phyloP scores from a whole-genome alignment of 495 filamentous ascomycete species.

The Talaromyces nanjingensis region DNA sequence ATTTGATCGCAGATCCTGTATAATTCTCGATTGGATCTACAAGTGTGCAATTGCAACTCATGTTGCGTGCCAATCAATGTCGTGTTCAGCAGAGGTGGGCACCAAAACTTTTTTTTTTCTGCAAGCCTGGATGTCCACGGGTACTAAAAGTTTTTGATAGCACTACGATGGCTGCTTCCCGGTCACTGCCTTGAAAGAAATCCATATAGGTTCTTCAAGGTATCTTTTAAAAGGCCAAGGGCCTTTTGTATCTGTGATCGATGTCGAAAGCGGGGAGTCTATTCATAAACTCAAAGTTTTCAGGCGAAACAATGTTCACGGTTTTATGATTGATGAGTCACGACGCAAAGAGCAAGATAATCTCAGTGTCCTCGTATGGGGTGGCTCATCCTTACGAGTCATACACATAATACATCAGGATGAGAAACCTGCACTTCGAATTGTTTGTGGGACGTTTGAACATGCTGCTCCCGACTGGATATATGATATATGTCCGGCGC shows the following conservation, averaged over 20 bases:
- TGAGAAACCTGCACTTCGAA: not conserved
- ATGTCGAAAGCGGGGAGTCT: constrained; percentile 27
- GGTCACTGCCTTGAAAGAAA: constrained; percentile 31
- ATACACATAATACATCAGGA: constrained; percentile 32
- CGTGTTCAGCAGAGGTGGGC: not conserved
- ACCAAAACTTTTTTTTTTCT: not conserved
- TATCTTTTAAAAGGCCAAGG: constrained; percentile 39
- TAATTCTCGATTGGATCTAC: too few relatives aligned
- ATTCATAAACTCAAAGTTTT: constrained; percentile 26
- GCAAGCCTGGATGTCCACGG: not conserved
- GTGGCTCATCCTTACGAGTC: constrained; percentile 64
- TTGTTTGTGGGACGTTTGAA: constrained; percentile 27
- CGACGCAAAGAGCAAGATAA: constrained; percentile 8
- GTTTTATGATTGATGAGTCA: constrained; percentile 23
- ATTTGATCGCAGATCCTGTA: too few relatives aligned
- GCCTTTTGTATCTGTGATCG: constrained; percentile 28
- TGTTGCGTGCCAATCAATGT: not conserved
- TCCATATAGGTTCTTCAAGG: constrained; percentile 18
- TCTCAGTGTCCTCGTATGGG: constrained; percentile 56
- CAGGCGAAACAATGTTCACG: constrained; percentile 37
- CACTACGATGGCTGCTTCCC: constrained; percentile 42
- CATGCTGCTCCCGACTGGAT: constrained; percentile 70
- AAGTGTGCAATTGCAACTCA: not conserved
- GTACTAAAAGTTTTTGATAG: constrained; percentile 13
- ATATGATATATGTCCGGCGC: constrained; percentile 53